Base-by-base conservation (phyloP, 73 alveolate genomes). In the Blepharisma stoltei region DNA sequence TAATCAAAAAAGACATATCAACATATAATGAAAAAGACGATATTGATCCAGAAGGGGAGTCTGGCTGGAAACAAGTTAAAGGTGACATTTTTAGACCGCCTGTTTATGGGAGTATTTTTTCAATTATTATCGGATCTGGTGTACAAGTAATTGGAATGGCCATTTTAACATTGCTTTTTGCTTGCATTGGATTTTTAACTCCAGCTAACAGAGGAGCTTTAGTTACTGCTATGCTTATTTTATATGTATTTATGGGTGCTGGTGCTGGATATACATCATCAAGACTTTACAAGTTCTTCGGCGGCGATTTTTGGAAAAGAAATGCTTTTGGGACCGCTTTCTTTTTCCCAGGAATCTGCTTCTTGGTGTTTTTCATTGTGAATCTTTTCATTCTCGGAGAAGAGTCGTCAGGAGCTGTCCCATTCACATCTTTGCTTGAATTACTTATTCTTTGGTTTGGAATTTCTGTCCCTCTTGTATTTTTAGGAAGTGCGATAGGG, bases 1-100 rank as follows among this genome's bases (percentile, higher is more conserved):
- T 9, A 14, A 14, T 69, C 14, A 14, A 47, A 38, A 25, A 43
- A 46, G 79, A 69, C 27, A 69, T 69, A 11, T 38, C 55, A 43
- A 69, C 11, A 7, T 69, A 69, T 44, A 46, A 69, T 44, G 55
- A 69, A 14, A 14, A 8, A 69, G 23, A 18, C 41, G 67, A 69
- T 4, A n/a, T 7, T 9, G 79, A 69, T 43, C 79, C 79, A n/a
- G 79, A 69, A 69, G 79, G 50, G 37, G 86, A 81, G 20, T 67
- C 83, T 53, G 89, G 89, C 55, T 81, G 89, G 89, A 81, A 81
- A 81, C 78, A 81, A 60, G 78, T 81, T 9, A 73, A 79, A 49
- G 83, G 89, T 49, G 89, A 81, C 75, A 88, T 81, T n/a, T 81
- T 81, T 78, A 49, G 89, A 77, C 86, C 89, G 21, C 89, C 89